Conservation (phyloP, 257 asterid species). For the Jaltomata sinuosa region DNA sequence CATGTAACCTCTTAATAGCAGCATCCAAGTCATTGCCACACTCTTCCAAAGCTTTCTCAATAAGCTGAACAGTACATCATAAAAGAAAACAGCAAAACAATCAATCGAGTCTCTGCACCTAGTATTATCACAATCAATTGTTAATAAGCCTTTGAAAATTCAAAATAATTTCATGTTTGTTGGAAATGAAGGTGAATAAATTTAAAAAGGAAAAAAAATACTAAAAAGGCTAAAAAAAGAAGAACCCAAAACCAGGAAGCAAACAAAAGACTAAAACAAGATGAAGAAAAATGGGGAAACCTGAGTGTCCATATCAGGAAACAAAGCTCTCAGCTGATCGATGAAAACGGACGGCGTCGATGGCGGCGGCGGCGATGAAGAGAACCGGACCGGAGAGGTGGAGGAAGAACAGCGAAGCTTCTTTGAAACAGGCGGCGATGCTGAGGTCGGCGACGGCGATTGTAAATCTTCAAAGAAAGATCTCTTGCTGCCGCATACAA, state of each 20-base stretch:
- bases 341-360: slow-evolving; percentile 23
- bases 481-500: slow-evolving; percentile 84
- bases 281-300: slow-evolving; percentile 11
- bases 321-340: slow-evolving; percentile 48
- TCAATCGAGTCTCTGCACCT: neutral
- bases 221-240: neutral
- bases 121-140: neutral
- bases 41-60: slow-evolving; percentile 51
- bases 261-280: neutral
- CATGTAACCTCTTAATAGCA: slow-evolving; percentile 48
- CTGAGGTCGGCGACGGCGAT: slow-evolving; percentile 47
- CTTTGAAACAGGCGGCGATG: slow-evolving; percentile 52
- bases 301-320: slow-evolving; percentile 55
- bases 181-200: neutral
- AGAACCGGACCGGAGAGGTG: slow-evolving; percentile 44
- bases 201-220: neutral
- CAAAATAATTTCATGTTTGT: neutral
- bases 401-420: slow-evolving; percentile 45
- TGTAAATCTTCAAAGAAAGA: slow-evolving; percentile 70
- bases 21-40: slow-evolving; percentile 43
- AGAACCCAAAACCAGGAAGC: too few relatives aligned
- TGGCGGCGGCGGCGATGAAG: slow-evolving; percentile 11
- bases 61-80: slow-evolving; percentile 29
- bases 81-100: neutral
- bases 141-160: neutral